Base-by-base conservation (phyloP, 345 rosid genomes). In the Dipteronia dyeriana region DNA sequence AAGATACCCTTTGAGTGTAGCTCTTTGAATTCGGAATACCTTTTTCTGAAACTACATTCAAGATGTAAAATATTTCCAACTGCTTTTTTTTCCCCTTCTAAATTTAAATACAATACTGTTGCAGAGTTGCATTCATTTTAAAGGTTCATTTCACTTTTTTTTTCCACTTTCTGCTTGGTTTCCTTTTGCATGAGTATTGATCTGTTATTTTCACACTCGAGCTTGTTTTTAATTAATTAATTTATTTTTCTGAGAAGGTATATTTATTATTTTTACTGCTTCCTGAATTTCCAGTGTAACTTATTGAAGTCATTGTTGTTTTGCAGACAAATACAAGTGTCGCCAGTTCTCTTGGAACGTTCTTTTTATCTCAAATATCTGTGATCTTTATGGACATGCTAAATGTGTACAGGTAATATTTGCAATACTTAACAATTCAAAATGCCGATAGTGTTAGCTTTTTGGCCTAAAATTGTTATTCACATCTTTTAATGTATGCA, bases 271-370 rank as follows among this genome's bases (percentile, higher is more conserved):
- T 34, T 59, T 16, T 13, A 31, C 43, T 76, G 47, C 53, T 51
- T 66, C 25, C 20, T n/a, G 51, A 54, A 19, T 11, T 65, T 69
- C 59, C 69, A 20, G 43, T 74, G 9, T 29, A 31, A 68, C 39
- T 53, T 75, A 43, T 75, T 13, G 11, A 2, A 9, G 60, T 78
- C 45, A 62, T 68, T 86, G 59, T 68, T 80, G 8, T 25, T 77
- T 77, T 90, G 88, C 95, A 97, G 99, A 97, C 98, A 72, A 97
- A 97, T 81, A 97, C 99, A 62, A 97, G 99, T 83, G 99, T 87
- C 75, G 98, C 99, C 82, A 88, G 81, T 80, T 90, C 98, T 38
- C 90, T 94, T 66, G 99, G 99, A 75, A 92, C 99, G 7, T 91
- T 85, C 82, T 94, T 97, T 85, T 79, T 97, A 59, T 34, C 98